A percentile compares a stretch with the other conserved stretches of the same genome.
Evolutionary conservation across 129 eudicot species (phyloP).

Genomic region (Oenanthe sinensis): DNA sequence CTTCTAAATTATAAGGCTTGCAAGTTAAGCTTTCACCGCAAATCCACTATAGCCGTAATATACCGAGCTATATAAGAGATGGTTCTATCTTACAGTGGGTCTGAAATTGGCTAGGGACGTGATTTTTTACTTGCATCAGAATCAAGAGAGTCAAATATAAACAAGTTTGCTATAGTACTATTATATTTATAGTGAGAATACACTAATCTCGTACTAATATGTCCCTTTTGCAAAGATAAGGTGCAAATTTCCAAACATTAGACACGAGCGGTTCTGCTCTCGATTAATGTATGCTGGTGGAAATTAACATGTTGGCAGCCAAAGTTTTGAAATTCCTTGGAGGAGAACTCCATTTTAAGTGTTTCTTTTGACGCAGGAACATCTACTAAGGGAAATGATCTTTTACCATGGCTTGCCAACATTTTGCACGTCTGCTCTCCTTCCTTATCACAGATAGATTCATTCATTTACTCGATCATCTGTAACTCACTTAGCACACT

Average conservation of each 20-base stretch:
- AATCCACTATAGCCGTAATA: background rate
- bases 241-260: background rate
- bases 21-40: background rate
- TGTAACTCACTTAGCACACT: conserved; percentile 35
- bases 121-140: background rate
- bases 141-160: background rate
- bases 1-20: background rate
- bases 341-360: conserved; percentile 53
- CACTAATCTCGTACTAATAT: background rate
- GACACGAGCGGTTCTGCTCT: background rate
- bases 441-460: conserved; percentile 50
- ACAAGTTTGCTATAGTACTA: background rate
- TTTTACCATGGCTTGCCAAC: conserved; percentile 61
- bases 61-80: background rate
- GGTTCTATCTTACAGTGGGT: background rate
- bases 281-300: conserved; percentile 1
- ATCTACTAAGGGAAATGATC: conserved; percentile 63
- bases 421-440: conserved; percentile 55
- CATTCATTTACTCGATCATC: conserved; percentile 43
- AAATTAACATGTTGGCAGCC: conserved; percentile 18
- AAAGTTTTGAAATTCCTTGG: conserved; percentile 19
- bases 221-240: background rate
- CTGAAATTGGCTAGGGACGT: background rate
- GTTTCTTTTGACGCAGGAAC: conserved; percentile 99
- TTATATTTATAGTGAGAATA: background rate